These are phyloP conservation scores for Fragilaria crotonensis DNA, from an alignment of 108 stramenopile genomes.

Conservation along the genomic window DNA sequence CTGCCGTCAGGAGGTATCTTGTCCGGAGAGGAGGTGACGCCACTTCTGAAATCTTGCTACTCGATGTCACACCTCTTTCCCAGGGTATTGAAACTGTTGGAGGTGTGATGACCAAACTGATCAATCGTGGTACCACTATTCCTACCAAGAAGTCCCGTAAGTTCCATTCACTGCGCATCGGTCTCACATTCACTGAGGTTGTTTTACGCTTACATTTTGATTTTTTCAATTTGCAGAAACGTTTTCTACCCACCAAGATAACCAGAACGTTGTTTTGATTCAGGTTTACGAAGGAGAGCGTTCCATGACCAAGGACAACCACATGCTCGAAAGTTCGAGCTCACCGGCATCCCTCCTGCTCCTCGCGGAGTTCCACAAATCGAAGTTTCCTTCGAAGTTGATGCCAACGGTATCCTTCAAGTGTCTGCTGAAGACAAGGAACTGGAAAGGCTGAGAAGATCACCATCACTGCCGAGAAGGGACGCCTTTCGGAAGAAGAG, in stretches of 20 bases:
- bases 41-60: conserved; percentile 76
- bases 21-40: conserved; percentile 75
- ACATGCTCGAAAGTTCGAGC: conserved; percentile 90
- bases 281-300: conserved; percentile 98
- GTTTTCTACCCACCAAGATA: conserved; percentile 91
- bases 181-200: too few species aligned
- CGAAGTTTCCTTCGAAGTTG: conserved; percentile 94
- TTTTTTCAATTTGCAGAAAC: conserved; percentile 31
- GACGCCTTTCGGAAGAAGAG: conserved; percentile 90
- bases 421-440: conserved; percentile 91
- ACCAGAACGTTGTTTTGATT: conserved; percentile 87
- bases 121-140: conserved; percentile 79
- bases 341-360: conserved; percentile 89
- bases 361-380: conserved; percentile 94
- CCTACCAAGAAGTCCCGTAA: conserved; percentile 83
- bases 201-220: neutral
- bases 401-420: conserved; percentile 92
- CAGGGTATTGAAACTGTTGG: conserved; percentile 90
- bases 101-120: conserved; percentile 85
- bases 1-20: conserved; percentile 55
- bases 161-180: too few species aligned
- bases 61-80: conserved; percentile 92
- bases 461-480: conserved; percentile 95
- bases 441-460: conserved; percentile 93
- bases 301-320: conserved; percentile 93